A percentile compares a stretch with the other conserved stretches of the same genome.
Evolutionary conservation across 1,139 yeast species (phyloP).

Genomic region (Saccharomyces hybrid): DNA sequence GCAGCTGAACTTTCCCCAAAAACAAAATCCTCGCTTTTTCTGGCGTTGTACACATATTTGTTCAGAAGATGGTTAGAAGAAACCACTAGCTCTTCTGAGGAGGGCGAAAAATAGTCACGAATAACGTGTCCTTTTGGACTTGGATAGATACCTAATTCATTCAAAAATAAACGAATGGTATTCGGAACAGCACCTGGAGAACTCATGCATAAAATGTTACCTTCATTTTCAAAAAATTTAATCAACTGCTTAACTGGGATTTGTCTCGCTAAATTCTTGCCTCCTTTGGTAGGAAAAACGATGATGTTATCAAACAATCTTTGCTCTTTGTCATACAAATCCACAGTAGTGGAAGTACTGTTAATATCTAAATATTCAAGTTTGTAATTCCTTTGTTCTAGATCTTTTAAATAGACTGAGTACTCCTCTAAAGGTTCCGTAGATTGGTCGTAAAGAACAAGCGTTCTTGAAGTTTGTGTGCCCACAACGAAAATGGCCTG

Average conservation of each 20-base stretch:
- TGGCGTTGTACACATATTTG: slow-evolving; percentile 17
- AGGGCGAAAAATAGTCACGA: slow-evolving; percentile 54
- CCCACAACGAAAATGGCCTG: slow-evolving; percentile 2
- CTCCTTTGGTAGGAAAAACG: slow-evolving; percentile 42
- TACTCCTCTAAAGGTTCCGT: slow-evolving; percentile 26
- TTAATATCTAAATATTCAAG: slow-evolving; percentile 23
- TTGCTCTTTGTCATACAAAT: slow-evolving; percentile 37
- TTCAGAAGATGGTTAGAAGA: slow-evolving; percentile 17
- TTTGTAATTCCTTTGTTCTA: slow-evolving; percentile 29
- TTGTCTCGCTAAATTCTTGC: slow-evolving; percentile 34
- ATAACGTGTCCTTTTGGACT: slow-evolving; percentile 66
- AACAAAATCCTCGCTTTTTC: slow-evolving; percentile 19
- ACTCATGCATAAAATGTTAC: slow-evolving; percentile 62
- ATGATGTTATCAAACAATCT: slow-evolving; percentile 47
- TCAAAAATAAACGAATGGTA: slow-evolving; percentile 56
- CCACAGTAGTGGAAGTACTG: slow-evolving; percentile 28
- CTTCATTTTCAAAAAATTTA: slow-evolving; percentile 54
- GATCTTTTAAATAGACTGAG: slow-evolving; percentile 29
- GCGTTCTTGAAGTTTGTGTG: slow-evolving; percentile 26
- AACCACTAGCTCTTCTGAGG: slow-evolving; percentile 14
- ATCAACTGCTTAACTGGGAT: slow-evolving; percentile 38
- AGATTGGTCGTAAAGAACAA: slow-evolving; percentile 35
- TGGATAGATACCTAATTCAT: slow-evolving; percentile 77
- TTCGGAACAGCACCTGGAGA: slow-evolving; percentile 58
- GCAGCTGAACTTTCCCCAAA: slow-evolving; percentile 46